Evolutionary conservation across 2,329 filamentous ascomycete species (phyloP).

Genomic region (Xylaria sp.): DNA sequence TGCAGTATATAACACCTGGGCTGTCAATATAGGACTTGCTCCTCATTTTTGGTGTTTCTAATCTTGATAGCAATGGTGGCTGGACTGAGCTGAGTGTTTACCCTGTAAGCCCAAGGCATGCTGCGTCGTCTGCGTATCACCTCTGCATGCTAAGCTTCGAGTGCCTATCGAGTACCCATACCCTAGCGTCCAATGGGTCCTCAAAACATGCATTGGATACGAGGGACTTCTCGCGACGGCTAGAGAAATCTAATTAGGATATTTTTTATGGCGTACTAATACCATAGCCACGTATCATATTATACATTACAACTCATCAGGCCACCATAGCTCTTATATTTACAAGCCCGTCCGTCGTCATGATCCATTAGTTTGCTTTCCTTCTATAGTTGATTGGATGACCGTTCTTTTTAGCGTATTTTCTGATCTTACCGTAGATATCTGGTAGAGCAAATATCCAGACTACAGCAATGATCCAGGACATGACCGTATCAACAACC

Average conservation of each 20-base stretch:
- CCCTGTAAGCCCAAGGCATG: constrained; percentile 9
- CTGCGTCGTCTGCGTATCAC: constrained; percentile 4
- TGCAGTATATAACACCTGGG: not conserved
- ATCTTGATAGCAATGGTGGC: not conserved
- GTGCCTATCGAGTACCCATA: not conserved
- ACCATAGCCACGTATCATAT: not conserved
- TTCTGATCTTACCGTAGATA: constrained; percentile 67
- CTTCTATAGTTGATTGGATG: constrained; percentile 64
- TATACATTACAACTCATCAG: constrained; percentile 24
- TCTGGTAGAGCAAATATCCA: constrained; percentile 69
- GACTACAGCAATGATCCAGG: constrained; percentile 63
- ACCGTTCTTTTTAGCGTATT: constrained; percentile 67
- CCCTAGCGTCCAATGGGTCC: not conserved
- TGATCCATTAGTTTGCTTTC: constrained; percentile 39
- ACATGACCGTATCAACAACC: constrained; percentile 68
- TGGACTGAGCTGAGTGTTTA: not conserved
- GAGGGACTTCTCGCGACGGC: not conserved
- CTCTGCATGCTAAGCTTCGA: not conserved
- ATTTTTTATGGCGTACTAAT: not conserved
- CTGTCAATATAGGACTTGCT: not conserved
- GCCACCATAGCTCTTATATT: constrained; percentile 15
- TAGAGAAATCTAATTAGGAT: not conserved
- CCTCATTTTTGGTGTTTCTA: not conserved
- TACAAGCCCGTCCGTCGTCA: constrained; percentile 39
- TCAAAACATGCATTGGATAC: not conserved